Evolutionary conservation across 169 alveolate species (phyloP).

Genomic region (Eimeria praecox): DNA sequence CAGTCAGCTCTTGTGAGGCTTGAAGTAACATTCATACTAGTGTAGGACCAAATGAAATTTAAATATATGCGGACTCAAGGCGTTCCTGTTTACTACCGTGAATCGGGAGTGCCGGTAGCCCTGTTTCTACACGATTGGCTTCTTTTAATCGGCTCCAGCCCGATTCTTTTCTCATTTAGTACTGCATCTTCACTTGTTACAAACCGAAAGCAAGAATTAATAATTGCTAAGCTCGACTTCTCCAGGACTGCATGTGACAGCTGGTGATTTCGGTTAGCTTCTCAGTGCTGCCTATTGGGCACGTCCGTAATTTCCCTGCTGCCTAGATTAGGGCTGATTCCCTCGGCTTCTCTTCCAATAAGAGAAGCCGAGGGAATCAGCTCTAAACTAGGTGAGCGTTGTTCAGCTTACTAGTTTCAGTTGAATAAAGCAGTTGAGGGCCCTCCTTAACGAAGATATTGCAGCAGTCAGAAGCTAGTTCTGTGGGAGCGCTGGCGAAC

Average conservation of each 20-base stretch:
- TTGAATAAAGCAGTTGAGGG: background rate
- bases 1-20: background rate
- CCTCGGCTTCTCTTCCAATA: background rate
- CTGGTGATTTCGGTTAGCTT: background rate
- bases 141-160: background rate
- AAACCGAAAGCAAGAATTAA: background rate
- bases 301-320: background rate
- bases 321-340: background rate
- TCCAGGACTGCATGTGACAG: background rate
- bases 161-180: background rate
- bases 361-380: too few relatives aligned
- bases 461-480: background rate
- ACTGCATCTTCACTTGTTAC: background rate
- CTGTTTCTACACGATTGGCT: background rate
- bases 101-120: background rate
- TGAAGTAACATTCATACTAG: background rate
- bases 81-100: background rate
- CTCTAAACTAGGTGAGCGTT: too few relatives aligned
- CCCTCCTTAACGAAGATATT: background rate
- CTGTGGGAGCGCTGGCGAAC: background rate
- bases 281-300: background rate
- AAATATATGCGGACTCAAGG: too few relatives aligned
- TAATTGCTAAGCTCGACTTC: background rate
- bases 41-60: background rate
- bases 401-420: background rate